Evolutionary conservation across 1,284 basidiomycete species (phyloP).

Genomic region (Volvariella volvacea): DNA sequence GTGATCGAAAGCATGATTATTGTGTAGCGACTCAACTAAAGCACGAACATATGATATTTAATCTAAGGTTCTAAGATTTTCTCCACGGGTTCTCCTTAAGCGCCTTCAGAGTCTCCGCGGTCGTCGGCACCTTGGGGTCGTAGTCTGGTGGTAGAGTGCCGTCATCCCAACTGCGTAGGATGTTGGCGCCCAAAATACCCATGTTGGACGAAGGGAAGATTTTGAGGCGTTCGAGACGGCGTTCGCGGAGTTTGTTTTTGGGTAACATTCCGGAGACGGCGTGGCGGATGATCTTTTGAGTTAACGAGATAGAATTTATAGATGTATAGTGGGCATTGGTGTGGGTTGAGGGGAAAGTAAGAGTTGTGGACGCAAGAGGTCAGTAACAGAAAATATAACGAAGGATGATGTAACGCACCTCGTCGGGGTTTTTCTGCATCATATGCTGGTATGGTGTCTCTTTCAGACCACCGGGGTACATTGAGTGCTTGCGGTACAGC

Average conservation of each 20-base stretch:
- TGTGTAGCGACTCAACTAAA: too few relatives aligned
- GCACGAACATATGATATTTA: too few relatives aligned
- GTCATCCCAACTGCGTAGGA: conserved; percentile 72
- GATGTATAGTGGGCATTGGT: conserved; percentile 8
- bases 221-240: conserved; percentile 77
- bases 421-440: conserved; percentile 84
- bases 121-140: conserved; percentile 34
- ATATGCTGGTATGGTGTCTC: conserved; percentile 80
- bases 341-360: conserved; percentile 1
- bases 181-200: conserved; percentile 62
- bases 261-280: conserved; percentile 96
- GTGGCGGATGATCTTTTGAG: conserved; percentile 81
- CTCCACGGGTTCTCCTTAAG: too few relatives aligned
- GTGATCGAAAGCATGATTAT: too few relatives aligned
- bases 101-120: conserved; percentile 24
- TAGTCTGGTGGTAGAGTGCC: conserved; percentile 52
- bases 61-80: too few relatives aligned
- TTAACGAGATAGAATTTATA: too few relatives aligned
- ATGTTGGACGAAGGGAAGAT: conserved; percentile 77
- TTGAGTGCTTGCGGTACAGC: conserved; percentile 85
- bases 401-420: conserved; percentile 64
- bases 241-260: conserved; percentile 89
- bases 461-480: conserved; percentile 93
- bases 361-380: too few relatives aligned
- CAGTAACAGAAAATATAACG: conserved; percentile 5